A percentile compares a stretch with the other conserved stretches of the same genome.
phyloP scores from a whole-genome alignment of 495 filamentous ascomycete species.

The Elasticomyces elasticus region DNA sequence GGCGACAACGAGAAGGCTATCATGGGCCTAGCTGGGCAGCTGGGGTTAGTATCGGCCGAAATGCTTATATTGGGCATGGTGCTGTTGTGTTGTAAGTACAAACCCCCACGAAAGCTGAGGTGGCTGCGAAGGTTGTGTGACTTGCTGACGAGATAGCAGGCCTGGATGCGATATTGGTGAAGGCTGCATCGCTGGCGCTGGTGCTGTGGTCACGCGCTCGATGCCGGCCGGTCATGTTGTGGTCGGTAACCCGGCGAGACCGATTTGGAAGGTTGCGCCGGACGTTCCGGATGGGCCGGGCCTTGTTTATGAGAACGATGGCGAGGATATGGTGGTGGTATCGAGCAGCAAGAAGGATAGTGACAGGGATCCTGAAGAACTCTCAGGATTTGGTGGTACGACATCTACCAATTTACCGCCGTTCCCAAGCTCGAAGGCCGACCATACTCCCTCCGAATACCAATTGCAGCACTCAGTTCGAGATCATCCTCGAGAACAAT shows the following conservation, averaged over 20 bases:
- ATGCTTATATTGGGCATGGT: constrained; percentile 41
- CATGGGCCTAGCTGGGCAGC: constrained; percentile 32
- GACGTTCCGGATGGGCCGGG: constrained; percentile 4
- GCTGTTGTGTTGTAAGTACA: constrained; percentile 30
- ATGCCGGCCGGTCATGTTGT: constrained; percentile 37
- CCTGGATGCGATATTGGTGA: constrained; percentile 40
- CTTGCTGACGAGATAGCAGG: neutral
- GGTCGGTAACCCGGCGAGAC: constrained; percentile 34
- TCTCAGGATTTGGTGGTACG: neutral
- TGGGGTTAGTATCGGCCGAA: constrained; percentile 35
- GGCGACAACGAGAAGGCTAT: constrained; percentile 30
- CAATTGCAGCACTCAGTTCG: neutral
- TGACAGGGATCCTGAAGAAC: neutral
- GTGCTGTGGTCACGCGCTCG: constrained; percentile 40
- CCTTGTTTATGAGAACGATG: neutral
- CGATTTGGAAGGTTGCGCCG: constrained; percentile 34
- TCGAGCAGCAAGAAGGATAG: neutral
- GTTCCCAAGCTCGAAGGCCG: neutral
- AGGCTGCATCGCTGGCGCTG: constrained; percentile 39
- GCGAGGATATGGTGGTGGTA: neutral
- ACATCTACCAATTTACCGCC: neutral
- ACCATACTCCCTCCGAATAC: neutral
- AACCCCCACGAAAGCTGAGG: no score
- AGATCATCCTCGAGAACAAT: no score
- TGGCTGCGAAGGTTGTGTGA: neutral